Base-by-base conservation (phyloP, 768 basidiomycete genomes). In the Chiua virens region DNA sequence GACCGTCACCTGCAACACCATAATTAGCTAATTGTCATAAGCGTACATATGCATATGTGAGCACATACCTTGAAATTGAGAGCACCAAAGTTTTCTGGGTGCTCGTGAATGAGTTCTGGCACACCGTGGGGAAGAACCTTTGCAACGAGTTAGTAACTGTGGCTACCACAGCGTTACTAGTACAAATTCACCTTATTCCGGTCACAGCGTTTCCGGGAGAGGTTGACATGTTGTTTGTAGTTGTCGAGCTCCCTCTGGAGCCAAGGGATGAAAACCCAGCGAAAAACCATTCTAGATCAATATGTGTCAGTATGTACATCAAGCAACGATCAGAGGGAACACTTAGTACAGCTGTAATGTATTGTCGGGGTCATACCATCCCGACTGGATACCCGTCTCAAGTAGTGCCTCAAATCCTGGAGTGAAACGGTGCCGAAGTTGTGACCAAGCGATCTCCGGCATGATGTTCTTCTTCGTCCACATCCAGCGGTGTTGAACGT, bases 381-480 rank as follows among this genome's bases (percentile, higher is more conserved):
- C 70, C 5, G 53, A 73, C 49, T 9, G 5, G 0, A 49, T 20
- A 13, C 74, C 75, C 1, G 47, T 4, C 0, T 74, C 59, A 0
- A 78, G 53, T 0, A 71, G 28, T 4, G 59, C 27, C 46, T 79
- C 72, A 56, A 73, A 77, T 0, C 73, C 72, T 1, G 68, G 71
- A 0, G 68, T 49, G 42, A 68, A 78, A 0, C 57, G 28, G 0
- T 53, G 46, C 0, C 67, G 56, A 2, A 76, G 42, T 4, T 50
- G 45, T 3, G 73, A 72, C 79, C 79, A 81, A 0, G 52, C 54
- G 0, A 70, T 72, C 50, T 80, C 77, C 0, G 73, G 63, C 51
- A 70, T 75, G 39, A 79, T 58, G 44, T 80, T 81, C 3, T 59
- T 68, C 32, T 76, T 70, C 0, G 60, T 47, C 0, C 55, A 46